These are phyloP conservation scores for Apiospora malaysiana DNA, from an alignment of 2,329 filamentous ascomycete species.

Conservation along the genomic window DNA sequence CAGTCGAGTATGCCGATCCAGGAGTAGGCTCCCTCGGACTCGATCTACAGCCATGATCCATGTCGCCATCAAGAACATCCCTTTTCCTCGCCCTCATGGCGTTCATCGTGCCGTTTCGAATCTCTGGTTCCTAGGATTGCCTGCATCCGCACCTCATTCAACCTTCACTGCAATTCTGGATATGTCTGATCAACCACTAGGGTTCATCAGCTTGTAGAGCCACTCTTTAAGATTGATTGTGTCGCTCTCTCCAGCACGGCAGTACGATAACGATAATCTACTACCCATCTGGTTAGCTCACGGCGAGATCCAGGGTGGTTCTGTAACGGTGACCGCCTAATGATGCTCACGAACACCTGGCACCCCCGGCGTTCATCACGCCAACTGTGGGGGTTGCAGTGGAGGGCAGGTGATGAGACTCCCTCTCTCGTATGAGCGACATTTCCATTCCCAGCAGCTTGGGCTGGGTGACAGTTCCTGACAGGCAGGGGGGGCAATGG, in stretches of 20 bases:
- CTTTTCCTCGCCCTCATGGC: background rate
- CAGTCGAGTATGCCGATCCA: background rate
- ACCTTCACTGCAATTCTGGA: background rate
- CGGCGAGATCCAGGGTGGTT: background rate
- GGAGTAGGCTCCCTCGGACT: background rate
- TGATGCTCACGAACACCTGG: background rate
- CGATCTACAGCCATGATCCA: background rate
- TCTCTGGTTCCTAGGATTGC: background rate
- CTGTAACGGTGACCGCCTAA: background rate
- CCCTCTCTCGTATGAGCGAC: background rate
- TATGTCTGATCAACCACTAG: background rate
- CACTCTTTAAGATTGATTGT: background rate
- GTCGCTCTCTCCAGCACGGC: background rate
- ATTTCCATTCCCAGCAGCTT: background rate
- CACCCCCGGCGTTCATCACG: background rate
- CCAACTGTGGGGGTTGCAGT: slow-evolving; percentile 9
- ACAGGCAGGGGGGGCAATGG: background rate
- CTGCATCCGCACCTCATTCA: background rate
- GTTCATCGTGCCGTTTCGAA: background rate
- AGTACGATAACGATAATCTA: background rate
- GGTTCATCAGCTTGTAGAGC: background rate
- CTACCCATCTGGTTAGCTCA: background rate
- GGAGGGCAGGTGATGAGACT: background rate
- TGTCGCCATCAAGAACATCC: background rate
- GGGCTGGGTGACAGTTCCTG: background rate